phyloP scores from a whole-genome alignment of 176 grass and related monocot genomes.

The Zizania latifolia region DNA sequence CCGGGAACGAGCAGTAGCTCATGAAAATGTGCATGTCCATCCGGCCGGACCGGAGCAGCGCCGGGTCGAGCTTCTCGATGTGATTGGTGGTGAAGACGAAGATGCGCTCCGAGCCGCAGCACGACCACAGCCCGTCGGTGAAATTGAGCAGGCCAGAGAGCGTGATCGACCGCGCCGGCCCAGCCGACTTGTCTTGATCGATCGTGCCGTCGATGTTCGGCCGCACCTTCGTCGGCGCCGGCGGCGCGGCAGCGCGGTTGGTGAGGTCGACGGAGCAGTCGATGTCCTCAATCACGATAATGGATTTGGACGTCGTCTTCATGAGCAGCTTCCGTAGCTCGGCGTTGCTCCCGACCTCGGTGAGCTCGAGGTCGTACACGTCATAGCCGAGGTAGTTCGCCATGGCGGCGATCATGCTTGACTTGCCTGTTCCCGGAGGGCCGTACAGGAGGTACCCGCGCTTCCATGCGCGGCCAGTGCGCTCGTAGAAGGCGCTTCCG shows the following conservation, averaged over 20 bases:
- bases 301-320: slow-evolving; percentile 82
- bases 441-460: slow-evolving; percentile 77
- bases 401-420: slow-evolving; percentile 96
- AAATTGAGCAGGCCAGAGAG: slow-evolving; percentile 83
- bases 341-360: slow-evolving; percentile 71
- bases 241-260: slow-evolving; percentile 24
- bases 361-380: slow-evolving; percentile 85
- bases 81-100: slow-evolving; percentile 95
- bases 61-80: slow-evolving; percentile 84
- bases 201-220: slow-evolving; percentile 21
- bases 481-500: slow-evolving; percentile 59
- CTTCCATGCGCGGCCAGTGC: slow-evolving; percentile 77
- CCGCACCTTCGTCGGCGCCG: neutral
- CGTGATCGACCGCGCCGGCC: slow-evolving; percentile 39
- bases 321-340: slow-evolving; percentile 90
- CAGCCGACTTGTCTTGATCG: slow-evolving; percentile 5
- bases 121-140: slow-evolving; percentile 87
- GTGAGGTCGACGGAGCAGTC: slow-evolving; percentile 84
- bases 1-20: slow-evolving; percentile 70
- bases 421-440: slow-evolving; percentile 70
- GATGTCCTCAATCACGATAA: slow-evolving; percentile 96
- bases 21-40: slow-evolving; percentile 97
- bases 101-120: slow-evolving; percentile 85
- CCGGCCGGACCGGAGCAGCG: slow-evolving; percentile 75
- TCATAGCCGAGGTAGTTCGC: slow-evolving; percentile 73